phyloP scores from a whole-genome alignment of 768 basidiomycete species.

The Sistotremastrum suecicum region DNA sequence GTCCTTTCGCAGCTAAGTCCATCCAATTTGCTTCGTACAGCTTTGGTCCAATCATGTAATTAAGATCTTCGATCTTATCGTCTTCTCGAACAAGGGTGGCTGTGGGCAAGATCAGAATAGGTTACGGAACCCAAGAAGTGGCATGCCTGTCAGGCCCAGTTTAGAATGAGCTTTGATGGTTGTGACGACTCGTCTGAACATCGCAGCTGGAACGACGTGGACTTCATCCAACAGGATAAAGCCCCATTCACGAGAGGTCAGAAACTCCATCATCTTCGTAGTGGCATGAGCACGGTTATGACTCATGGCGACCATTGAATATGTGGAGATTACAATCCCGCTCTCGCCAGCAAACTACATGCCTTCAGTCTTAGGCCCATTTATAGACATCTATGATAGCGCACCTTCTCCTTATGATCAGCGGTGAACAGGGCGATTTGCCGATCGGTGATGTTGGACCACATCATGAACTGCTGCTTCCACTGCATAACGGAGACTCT shows the following conservation, averaged over 20 bases:
- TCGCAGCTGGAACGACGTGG: conserved; percentile 96
- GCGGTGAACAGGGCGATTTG: conserved; percentile 98
- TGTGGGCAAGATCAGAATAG: conserved; percentile 16
- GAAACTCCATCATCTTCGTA: conserved; percentile 99
- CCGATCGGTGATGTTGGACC: conserved; percentile 94
- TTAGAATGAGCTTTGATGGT: conserved; percentile 99
- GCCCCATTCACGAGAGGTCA: conserved; percentile 98
- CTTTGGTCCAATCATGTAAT: conserved; percentile 99
- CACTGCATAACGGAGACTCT: conserved; percentile 97
- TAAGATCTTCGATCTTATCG: conserved; percentile 95
- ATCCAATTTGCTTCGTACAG: conserved; percentile 99
- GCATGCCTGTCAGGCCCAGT: conserved; percentile 83
- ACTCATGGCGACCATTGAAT: conserved; percentile 99
- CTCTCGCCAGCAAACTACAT: conserved; percentile 87
- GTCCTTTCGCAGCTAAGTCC: conserved; percentile 98
- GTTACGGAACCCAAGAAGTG: conserved; percentile 1
- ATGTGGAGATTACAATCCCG: conserved; percentile 96
- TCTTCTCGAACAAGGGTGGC: conserved; percentile 98
- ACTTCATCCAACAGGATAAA: conserved; percentile 97
- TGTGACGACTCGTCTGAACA: conserved; percentile 96
- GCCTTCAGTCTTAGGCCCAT: conserved; percentile 1
- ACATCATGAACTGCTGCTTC: conserved; percentile 96
- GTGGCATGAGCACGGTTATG: conserved; percentile 98
- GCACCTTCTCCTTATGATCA: conserved; percentile 88
- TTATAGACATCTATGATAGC: conserved; percentile 2